These are phyloP conservation scores for Mycena olivaceomarginata DNA, from an alignment of 768 basidiomycete genomes.

Conservation along the genomic window DNA sequence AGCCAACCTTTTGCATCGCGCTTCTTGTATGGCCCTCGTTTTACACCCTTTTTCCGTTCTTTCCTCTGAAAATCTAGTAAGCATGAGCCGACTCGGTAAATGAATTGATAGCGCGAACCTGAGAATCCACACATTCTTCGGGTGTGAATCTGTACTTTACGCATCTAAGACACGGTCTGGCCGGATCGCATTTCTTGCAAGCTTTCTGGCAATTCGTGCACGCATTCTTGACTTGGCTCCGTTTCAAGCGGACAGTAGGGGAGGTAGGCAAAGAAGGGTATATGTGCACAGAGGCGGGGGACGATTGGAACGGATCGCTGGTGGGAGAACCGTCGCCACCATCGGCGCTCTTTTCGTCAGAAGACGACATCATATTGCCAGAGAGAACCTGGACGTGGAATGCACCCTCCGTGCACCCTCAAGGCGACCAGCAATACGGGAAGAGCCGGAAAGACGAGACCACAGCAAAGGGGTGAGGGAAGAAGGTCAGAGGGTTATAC, in stretches of 20 bases:
- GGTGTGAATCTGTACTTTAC: slow-evolving; percentile 87
- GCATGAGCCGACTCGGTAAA: slow-evolving; percentile 46
- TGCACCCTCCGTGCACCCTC: neutral
- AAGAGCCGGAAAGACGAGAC: neutral
- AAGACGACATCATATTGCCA: slow-evolving; percentile 54
- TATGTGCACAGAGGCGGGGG: slow-evolving; percentile 79
- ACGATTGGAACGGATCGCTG: slow-evolving; percentile 59
- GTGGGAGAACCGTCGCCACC: slow-evolving; percentile 53
- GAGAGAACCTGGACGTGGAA: slow-evolving; percentile 26
- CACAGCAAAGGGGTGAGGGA: slow-evolving; percentile 20
- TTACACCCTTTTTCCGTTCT: slow-evolving; percentile 80
- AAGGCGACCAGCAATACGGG: neutral
- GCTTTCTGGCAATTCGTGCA: slow-evolving; percentile 95
- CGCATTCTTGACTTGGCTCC: slow-evolving; percentile 93
- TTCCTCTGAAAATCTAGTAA: slow-evolving; percentile 64
- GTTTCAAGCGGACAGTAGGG: slow-evolving; percentile 47
- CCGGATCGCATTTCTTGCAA: slow-evolving; percentile 93
- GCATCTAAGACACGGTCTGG: slow-evolving; percentile 94
- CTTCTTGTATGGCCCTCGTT: slow-evolving; percentile 82
- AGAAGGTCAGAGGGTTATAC: slow-evolving; percentile 24
- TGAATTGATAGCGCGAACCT: neutral
- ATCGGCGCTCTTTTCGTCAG: slow-evolving; percentile 56
- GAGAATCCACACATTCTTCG: slow-evolving; percentile 93
- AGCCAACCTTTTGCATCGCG: slow-evolving; percentile 76
- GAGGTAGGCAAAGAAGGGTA: slow-evolving; percentile 74